Evolutionary conservation across 768 basidiomycete genomes (phyloP).

Genomic region (Termitomyces sp.): DNA sequence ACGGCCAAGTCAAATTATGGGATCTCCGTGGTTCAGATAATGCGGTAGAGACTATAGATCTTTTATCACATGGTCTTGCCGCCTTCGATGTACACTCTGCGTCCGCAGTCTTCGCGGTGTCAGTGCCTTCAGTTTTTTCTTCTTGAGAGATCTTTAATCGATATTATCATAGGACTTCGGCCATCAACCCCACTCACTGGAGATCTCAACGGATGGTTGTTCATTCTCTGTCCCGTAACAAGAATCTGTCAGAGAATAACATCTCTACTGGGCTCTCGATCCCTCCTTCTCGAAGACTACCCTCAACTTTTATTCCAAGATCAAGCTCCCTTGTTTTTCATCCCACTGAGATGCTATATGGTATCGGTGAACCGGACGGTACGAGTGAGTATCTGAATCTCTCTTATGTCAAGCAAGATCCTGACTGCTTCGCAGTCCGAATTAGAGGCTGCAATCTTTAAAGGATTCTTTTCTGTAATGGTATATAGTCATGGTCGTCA

Average conservation of each 20-base stretch:
- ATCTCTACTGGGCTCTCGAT: conserved; percentile 53
- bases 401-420: neutral
- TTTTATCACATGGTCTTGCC: conserved; percentile 70
- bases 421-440: conserved; percentile 35
- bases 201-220: conserved; percentile 61
- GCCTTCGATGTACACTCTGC: conserved; percentile 85
- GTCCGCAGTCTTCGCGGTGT: conserved; percentile 84
- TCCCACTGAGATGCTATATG: conserved; percentile 83
- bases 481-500: conserved; percentile 14
- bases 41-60: conserved; percentile 59
- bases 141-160: neutral
- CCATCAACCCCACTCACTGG: conserved; percentile 57
- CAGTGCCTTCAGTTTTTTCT: conserved; percentile 27
- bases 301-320: conserved; percentile 59
- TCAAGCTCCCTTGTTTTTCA: conserved; percentile 73
- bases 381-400: conserved; percentile 33
- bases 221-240: conserved; percentile 46
- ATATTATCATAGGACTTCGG: conserved; percentile 46
- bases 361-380: conserved; percentile 71
- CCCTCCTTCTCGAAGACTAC: conserved; percentile 51
- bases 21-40: conserved; percentile 69
- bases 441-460: conserved; percentile 56
- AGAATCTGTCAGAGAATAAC: conserved; percentile 40
- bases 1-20: conserved; percentile 90
- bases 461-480: conserved; percentile 11